Evolutionary conservation across 2,329 filamentous ascomycete genomes (phyloP), one percentile per base, ranked within the genome.

Genomic region (Tolypocladium pustulatum): DNA sequence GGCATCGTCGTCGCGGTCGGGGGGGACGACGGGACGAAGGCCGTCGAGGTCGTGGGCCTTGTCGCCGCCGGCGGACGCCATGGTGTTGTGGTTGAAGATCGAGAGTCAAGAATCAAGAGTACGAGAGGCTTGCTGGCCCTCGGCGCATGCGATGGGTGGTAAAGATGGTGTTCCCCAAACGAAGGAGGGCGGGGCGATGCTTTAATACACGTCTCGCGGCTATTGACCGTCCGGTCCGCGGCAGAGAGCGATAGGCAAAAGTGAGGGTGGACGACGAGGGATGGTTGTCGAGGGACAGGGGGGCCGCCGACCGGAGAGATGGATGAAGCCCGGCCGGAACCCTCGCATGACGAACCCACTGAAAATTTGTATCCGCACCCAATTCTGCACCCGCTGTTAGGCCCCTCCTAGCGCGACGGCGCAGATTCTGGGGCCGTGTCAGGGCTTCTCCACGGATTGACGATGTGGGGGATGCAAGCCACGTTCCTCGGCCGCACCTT

Each of bases 1-100:
- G 55, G 55, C 61, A 58, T 61, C 62, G 49, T 61, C 62, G 49
- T 63, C 58, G 17, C 54, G 52, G 37, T 63, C 66, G 54, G 62
- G 55, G 38, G 64, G 62, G 55, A 63, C 58, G 40, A 59, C 49
- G 22, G 58, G 43, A 55, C 57, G 56, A n/a, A 49, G n/a, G 22
- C 57, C 53, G 38, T 30, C 56, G 25, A 38, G 34, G 15, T 13
- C 52, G 22, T 34, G 40, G 22, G 22, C 37, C 46, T 49, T 36
- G 32, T 55, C 37, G 38, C 15, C 54, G 15, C 12, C 54, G 15
- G 25, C 34, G 12, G 27, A 51, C 46, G 46, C 30, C 49, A 52
- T 52, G 49, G 49, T 52, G 46, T 20, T 6, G 27, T 20, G 27
- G 12, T 20, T 41, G 37, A 40, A 17, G 9, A 12, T 15, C n/a